These are phyloP conservation scores for Platismatia glauca DNA, from an alignment of 495 filamentous ascomycete genomes.

Conservation along the genomic window DNA sequence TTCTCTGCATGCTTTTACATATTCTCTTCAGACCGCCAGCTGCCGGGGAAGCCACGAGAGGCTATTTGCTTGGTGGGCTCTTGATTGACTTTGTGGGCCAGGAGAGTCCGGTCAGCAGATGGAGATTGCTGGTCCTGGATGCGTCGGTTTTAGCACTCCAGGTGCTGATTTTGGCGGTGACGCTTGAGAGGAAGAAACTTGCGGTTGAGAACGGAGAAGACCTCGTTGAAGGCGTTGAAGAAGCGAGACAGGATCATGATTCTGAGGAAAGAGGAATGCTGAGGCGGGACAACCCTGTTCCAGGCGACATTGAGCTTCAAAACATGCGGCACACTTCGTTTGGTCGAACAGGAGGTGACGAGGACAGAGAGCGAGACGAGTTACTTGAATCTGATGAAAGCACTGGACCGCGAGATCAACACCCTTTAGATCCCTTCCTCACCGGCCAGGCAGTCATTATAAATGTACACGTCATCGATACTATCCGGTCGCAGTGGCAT, in stretches of 20 bases:
- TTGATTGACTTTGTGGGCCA: constrained; percentile 86
- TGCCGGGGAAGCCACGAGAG: constrained; percentile 66
- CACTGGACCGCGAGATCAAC: constrained; percentile 26
- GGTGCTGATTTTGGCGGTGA: constrained; percentile 63
- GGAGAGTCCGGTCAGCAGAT: constrained; percentile 58
- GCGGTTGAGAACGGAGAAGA: constrained; percentile 21
- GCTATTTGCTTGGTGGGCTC: constrained; percentile 76
- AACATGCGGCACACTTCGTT: constrained; percentile 20
- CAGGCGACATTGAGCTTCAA: constrained; percentile 44
- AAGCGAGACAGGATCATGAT: constrained; percentile 57
- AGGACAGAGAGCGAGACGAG: constrained; percentile 37
- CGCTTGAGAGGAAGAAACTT: constrained; percentile 53
- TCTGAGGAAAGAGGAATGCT: constrained; percentile 72
- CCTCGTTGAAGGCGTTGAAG: constrained; percentile 9
- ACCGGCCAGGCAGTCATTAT: constrained; percentile 63
- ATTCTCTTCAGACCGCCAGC: constrained; percentile 50
- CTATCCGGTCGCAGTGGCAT: constrained; percentile 54
- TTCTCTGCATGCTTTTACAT: constrained; percentile 67
- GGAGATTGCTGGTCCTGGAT: constrained; percentile 57
- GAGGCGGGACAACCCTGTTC: constrained; percentile 37
- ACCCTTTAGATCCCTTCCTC: constrained; percentile 49
- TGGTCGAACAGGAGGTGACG: constrained; percentile 25
- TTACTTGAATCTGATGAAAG: constrained; percentile 37
- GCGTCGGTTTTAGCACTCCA: constrained; percentile 56
- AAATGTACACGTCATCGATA: constrained; percentile 59